Evolutionary conservation across 495 filamentous ascomycete genomes (phyloP).

Genomic region (Penicillium silybi): DNA sequence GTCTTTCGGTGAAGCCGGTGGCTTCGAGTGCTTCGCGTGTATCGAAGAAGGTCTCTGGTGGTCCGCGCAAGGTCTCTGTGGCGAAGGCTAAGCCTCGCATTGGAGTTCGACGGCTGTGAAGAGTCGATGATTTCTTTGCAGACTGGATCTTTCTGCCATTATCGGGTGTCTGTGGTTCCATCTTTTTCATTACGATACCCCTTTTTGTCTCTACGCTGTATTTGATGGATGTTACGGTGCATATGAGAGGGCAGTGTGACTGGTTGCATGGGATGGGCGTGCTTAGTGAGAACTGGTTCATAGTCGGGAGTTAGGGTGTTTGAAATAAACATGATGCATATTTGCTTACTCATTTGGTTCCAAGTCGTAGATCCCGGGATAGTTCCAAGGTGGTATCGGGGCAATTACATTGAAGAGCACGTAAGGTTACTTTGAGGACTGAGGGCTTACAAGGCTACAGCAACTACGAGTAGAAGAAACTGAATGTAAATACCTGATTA

Average conservation of each 20-base stretch:
- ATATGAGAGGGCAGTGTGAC: neutral
- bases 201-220: neutral
- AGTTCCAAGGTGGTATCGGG: no score
- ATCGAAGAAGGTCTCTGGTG: slow-evolving; percentile 20
- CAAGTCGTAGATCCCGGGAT: no score
- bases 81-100: slow-evolving; percentile 37
- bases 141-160: neutral
- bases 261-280: neutral
- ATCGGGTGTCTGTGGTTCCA: neutral
- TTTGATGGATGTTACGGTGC: neutral
- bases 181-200: neutral
- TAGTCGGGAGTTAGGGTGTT: neutral
- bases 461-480: neutral
- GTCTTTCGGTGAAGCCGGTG: neutral
- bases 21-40: slow-evolving; percentile 11
- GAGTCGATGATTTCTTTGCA: neutral
- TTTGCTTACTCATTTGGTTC: no score
- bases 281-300: neutral
- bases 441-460: neutral
- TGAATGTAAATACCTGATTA: slow-evolving; percentile 20
- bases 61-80: slow-evolving; percentile 21
- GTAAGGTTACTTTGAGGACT: no score
- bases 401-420: no score
- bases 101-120: slow-evolving; percentile 39
- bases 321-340: neutral